Base-by-base conservation (phyloP, 192 early-diverging fungal species). In the Coemansia sp. region DNA sequence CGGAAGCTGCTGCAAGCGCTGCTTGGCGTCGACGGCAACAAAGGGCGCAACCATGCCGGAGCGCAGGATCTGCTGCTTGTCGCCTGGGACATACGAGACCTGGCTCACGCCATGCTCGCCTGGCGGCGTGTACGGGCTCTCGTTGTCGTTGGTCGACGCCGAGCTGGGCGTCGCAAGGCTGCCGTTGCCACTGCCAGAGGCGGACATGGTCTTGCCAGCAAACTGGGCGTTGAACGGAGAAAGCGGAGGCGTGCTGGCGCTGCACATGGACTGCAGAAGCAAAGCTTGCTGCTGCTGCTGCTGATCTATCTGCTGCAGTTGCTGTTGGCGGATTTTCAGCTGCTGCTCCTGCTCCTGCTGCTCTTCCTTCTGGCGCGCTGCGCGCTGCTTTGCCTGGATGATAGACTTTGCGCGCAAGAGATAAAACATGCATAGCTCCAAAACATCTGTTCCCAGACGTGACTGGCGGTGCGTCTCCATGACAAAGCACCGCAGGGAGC, bases 351-450 rank as follows among this genome's bases (percentile, higher is more conserved):
- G 62, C 72, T 65, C 52, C 62, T 70, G 34, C 27, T 55, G 60
- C 60, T 69, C 67, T 49, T 72, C 67, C 24, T 60, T 54, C 25
- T 64, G 67, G 47, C 57, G 63, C 30, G 61, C 61, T 4, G 67
- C 67, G 10, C 64, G 73, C 69, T 74, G 67, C 55, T 65, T 75
- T 49, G 72, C 61, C 63, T 75, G 69, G 52, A 68, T 66, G 58
- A 74, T 70, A 34, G 66, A 69, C 64, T 74, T 82, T 65, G 75
- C 75, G 14, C 75, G 81, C 25, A 74, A 55, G 10, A 82, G 57
- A 48, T 78, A 78, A 29, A 75, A 78, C 67, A 82, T 65, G 66
- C 64, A 63, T 52, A 82, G 69, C 62, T 82, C 72, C 59, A 82
- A 64, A 11, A 69, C 72, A 19, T 71, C 71, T 22, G 62, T 47